Evolutionary conservation across 2,329 filamentous ascomycete genomes (phyloP).

Genomic region (Alternaria incomplexa): DNA sequence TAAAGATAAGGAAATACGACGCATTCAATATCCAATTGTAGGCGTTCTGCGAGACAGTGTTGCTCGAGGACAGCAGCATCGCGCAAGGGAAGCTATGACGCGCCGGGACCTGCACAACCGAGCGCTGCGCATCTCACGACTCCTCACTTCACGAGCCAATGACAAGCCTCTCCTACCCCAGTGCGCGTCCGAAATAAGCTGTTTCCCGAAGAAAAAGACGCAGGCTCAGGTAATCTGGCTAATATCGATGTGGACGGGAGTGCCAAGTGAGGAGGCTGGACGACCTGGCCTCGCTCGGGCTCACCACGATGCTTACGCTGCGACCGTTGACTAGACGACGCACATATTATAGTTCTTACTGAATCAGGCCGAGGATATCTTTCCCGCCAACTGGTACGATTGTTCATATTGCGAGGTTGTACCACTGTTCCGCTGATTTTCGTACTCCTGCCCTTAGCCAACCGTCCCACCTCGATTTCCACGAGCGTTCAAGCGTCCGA

Average conservation of each 20-base stretch:
- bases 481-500: constrained; percentile 2
- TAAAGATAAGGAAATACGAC: not conserved
- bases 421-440: constrained; percentile 17
- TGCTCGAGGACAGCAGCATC: constrained; percentile 3
- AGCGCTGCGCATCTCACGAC: constrained; percentile 25
- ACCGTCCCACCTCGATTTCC: constrained; percentile 16
- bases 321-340: constrained; percentile 2
- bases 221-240: constrained; percentile 43
- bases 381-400: constrained; percentile 8
- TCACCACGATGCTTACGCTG: not conserved
- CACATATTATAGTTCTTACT: not conserved
- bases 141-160: constrained; percentile 41
- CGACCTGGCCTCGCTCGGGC: constrained; percentile 3
- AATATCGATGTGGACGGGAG: constrained; percentile 38
- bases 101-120: constrained; percentile 16
- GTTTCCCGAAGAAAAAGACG: constrained; percentile 33
- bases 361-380: constrained; percentile 6
- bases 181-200: constrained; percentile 30
- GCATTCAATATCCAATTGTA: not conserved
- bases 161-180: constrained; percentile 27
- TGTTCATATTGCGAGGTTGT: constrained; percentile 15
- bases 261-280: constrained; percentile 43
- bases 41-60: not conserved
- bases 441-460: constrained; percentile 11
- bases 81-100: constrained; percentile 22